A percentile compares a stretch with the other conserved stretches of the same genome.
Evolutionary conservation across 768 basidiomycete species (phyloP).

Genomic region (Boletales sp.): DNA sequence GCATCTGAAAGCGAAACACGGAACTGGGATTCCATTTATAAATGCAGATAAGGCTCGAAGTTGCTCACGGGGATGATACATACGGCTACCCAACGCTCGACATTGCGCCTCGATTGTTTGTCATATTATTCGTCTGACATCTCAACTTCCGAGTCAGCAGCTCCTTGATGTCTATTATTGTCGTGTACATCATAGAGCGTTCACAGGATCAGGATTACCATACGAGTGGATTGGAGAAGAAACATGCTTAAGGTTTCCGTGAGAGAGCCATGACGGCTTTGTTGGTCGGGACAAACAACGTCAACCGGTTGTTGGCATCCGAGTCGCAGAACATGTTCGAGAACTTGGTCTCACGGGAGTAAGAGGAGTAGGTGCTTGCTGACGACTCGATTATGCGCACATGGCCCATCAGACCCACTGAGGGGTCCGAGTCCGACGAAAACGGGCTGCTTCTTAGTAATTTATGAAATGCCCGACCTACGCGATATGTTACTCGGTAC

Average conservation of each 20-base stretch:
- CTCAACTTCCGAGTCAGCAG: constrained; percentile 43
- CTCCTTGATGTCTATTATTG: constrained; percentile 55
- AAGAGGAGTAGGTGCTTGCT: constrained; percentile 80
- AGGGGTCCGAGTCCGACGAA: no score
- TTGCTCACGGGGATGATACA: constrained; percentile 75
- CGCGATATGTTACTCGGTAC: no score
- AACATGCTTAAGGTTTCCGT: constrained; percentile 69
- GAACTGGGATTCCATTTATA: constrained; percentile 25
- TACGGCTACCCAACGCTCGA: constrained; percentile 75
- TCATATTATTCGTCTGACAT: constrained; percentile 70
- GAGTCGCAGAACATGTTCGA: constrained; percentile 45
- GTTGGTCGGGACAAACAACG: constrained; percentile 81
- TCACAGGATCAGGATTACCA: background rate
- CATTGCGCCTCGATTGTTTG: constrained; percentile 54
- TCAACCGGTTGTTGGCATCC: constrained; percentile 35
- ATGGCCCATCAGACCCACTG: no score
- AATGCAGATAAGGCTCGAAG: background rate
- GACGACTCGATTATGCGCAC: constrained; percentile 72
- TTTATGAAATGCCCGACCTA: no score
- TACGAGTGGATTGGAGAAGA: background rate
- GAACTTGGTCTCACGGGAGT: constrained; percentile 69
- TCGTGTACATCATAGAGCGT: background rate
- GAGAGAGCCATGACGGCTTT: constrained; percentile 80
- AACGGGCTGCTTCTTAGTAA: no score
- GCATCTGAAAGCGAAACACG: constrained; percentile 42